A percentile compares a stretch with the other conserved stretches of the same genome.
Conservation (phyloP, 225 moss, liverwort and hornwort species). For the Pseudisothecium myosuroides region DNA sequence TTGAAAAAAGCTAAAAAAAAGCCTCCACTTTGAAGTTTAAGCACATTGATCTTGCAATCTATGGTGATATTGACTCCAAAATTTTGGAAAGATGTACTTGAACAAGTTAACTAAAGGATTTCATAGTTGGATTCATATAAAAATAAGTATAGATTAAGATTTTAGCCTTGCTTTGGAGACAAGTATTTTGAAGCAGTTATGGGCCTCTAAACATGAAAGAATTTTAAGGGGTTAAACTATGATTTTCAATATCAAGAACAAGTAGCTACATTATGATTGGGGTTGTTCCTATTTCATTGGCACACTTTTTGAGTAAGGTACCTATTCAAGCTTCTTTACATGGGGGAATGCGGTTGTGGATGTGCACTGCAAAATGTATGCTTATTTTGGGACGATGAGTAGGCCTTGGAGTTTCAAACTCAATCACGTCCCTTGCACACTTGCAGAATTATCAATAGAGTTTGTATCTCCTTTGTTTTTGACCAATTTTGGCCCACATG, state of each 20-base stretch:
- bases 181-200: not conserved
- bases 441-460: not conserved
- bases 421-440: not conserved
- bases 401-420: not conserved
- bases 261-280: fast-evolving
- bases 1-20: not conserved
- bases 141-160: not conserved
- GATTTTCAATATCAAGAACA: fast-evolving
- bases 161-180: not conserved
- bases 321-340: not conserved
- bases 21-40: not conserved
- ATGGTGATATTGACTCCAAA: not conserved
- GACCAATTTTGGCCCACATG: not conserved
- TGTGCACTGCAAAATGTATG: fast-evolving
- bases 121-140: not conserved
- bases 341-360: fast-evolving
- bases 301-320: not conserved
- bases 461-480: not conserved
- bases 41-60: not conserved
- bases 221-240: not conserved
- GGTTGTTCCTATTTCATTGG: not conserved
- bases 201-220: not conserved
- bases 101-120: not conserved
- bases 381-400: not conserved
- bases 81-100: not conserved